Evolutionary conservation across 2,329 filamentous ascomycete genomes (phyloP).

Genomic region (Cytospora chrysosperma): DNA sequence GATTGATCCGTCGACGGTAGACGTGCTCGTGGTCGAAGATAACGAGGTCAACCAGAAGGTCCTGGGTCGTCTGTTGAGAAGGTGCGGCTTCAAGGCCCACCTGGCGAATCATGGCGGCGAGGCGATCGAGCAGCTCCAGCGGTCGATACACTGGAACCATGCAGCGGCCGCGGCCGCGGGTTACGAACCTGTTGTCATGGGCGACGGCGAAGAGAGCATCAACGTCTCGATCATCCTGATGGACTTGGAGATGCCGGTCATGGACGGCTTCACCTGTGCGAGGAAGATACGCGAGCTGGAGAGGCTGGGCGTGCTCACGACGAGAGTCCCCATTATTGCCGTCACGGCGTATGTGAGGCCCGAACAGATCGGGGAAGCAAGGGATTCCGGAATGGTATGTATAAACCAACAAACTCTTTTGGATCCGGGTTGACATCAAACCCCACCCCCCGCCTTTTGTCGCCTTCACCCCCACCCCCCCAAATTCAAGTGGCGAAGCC

Average conservation of each 20-base stretch:
- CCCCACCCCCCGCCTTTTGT: too few relatives aligned
- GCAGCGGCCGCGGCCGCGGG: conserved; percentile 9
- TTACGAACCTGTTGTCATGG: conserved; percentile 25
- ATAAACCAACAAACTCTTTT: neutral
- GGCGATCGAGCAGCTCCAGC: conserved; percentile 54
- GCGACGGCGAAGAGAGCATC: conserved; percentile 45
- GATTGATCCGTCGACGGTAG: conserved; percentile 41
- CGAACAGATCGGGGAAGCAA: conserved; percentile 70
- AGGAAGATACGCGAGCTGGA: conserved; percentile 68
- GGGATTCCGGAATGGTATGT: conserved; percentile 70
- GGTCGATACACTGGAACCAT: conserved; percentile 53
- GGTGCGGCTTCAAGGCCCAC: conserved; percentile 58
- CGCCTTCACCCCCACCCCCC: too few relatives aligned
- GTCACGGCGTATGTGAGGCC: conserved; percentile 78
- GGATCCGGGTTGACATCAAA: too few relatives aligned
- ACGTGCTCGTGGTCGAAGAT: conserved; percentile 66
- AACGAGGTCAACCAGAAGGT: conserved; percentile 68
- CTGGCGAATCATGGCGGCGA: conserved; percentile 63
- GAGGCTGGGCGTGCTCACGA: conserved; percentile 55
- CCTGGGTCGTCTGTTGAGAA: conserved; percentile 59
- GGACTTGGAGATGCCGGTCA: conserved; percentile 80
- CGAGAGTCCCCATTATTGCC: conserved; percentile 75
- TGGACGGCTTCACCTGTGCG: conserved; percentile 77
- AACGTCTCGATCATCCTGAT: conserved; percentile 70
- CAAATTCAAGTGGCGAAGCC: conserved; percentile 25